Conservation (phyloP, 768 basidiomycete genomes). For the Coprinopsis strossmayeri region DNA sequence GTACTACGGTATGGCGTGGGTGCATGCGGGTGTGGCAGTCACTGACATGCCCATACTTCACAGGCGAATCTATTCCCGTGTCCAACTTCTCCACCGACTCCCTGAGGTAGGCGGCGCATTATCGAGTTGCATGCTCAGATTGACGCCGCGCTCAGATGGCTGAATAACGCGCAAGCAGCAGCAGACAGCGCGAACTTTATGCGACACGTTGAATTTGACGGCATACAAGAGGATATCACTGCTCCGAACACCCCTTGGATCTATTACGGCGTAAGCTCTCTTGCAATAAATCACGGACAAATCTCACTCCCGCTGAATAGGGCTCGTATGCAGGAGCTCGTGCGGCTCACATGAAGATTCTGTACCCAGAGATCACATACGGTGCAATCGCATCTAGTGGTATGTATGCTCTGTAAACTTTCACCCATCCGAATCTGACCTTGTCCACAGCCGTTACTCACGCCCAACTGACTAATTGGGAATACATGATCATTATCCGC, state of each 20-base stretch:
- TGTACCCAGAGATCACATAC: conserved; percentile 85
- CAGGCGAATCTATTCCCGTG: conserved; percentile 14
- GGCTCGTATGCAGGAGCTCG: conserved; percentile 92
- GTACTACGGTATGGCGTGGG: conserved; percentile 74
- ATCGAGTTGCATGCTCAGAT: too few relatives aligned
- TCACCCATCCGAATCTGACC: neutral
- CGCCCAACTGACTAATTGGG: conserved; percentile 74
- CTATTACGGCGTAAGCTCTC: conserved; percentile 82
- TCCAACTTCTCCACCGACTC: conserved; percentile 15
- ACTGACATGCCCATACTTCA: neutral
- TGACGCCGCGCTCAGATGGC: conserved; percentile 45
- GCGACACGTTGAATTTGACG: conserved; percentile 67
- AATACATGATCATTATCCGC: conserved; percentile 84
- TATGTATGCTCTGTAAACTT: neutral
- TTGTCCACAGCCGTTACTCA: conserved; percentile 67
- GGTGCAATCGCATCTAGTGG: conserved; percentile 39
- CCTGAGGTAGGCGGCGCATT: conserved; percentile 14
- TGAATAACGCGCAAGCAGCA: conserved; percentile 84
- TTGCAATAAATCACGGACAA: neutral
- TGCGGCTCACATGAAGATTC: conserved; percentile 82
- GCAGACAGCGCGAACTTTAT: conserved; percentile 94
- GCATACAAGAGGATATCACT: conserved; percentile 64
- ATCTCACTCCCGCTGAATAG: conserved; percentile 24
- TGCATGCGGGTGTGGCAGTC: neutral
- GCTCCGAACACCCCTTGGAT: conserved; percentile 79